Conservation (phyloP, 2,329 filamentous ascomycete genomes). For the Grosmannia penicillata region DNA sequence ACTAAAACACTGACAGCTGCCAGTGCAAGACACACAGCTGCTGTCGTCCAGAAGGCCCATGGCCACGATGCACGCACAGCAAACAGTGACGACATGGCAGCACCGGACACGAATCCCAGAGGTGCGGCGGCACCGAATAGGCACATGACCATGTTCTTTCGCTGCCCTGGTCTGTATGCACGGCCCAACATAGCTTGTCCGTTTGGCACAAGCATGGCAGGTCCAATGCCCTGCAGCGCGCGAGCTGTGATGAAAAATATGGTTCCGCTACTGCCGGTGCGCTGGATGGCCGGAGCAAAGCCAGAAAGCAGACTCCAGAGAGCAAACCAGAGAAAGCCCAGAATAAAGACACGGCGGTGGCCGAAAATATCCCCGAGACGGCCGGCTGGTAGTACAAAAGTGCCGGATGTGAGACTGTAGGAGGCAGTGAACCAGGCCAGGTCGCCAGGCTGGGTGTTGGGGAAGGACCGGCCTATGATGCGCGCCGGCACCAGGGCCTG, state of each 20-base stretch:
- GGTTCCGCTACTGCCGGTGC: constrained; percentile 9
- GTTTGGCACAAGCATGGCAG: constrained; percentile 49
- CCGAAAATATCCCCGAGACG: constrained; percentile 44
- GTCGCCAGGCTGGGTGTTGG: constrained; percentile 24
- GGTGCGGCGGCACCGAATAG: constrained; percentile 32
- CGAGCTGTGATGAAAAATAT: constrained; percentile 13
- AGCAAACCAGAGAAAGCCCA: constrained; percentile 39
- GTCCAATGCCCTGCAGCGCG: constrained; percentile 30
- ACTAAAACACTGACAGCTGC: constrained; percentile 11
- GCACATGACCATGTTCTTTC: constrained; percentile 46
- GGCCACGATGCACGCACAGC: constrained; percentile 28
- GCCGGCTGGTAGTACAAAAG: constrained; percentile 42
- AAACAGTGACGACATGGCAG: constrained; percentile 24
- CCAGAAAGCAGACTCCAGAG: constrained; percentile 36
- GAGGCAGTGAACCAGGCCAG: constrained; percentile 42
- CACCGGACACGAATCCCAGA: constrained; percentile 27
- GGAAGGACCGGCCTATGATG: constrained; percentile 32
- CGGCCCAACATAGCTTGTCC: constrained; percentile 47
- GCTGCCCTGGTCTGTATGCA: constrained; percentile 38
- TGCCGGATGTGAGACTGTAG: constrained; percentile 39
- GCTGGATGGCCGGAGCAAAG: constrained; percentile 16
- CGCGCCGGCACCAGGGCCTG: constrained; percentile 31
- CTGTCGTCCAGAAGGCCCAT: constrained; percentile 27
- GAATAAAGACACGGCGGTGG: constrained; percentile 37
- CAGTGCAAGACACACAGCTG: constrained; percentile 12